A percentile compares a stretch with the other conserved stretches of the same genome.
These are phyloP conservation scores for Aspergillus panamensis DNA, from an alignment of 495 filamentous ascomycete genomes.

Conservation along the genomic window DNA sequence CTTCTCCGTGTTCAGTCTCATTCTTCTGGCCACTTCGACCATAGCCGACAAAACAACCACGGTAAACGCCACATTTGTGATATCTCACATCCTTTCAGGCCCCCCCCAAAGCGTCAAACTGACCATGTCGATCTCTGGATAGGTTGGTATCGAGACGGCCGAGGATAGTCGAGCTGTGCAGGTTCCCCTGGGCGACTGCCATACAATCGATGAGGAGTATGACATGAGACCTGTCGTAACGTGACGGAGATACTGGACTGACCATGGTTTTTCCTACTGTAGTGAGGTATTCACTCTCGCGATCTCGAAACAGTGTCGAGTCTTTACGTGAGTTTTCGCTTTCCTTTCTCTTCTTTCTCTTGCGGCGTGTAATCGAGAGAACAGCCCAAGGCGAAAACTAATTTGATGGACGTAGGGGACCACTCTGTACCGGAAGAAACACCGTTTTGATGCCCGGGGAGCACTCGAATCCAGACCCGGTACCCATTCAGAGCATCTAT, in stretches of 20 bases:
- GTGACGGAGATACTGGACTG: background rate
- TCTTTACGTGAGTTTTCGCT: slow-evolving; percentile 12
- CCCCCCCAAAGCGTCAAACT: background rate
- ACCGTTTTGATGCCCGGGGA: slow-evolving; percentile 41
- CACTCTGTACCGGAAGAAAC: slow-evolving; percentile 8
- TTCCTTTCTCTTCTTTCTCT: background rate
- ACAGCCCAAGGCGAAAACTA: background rate
- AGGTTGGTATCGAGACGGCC: slow-evolving; percentile 17
- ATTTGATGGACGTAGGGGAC: slow-evolving; percentile 3
- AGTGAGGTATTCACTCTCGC: slow-evolving; percentile 12
- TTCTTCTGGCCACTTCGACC: background rate
- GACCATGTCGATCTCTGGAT: background rate
- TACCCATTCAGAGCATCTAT: slow-evolving; percentile 9
- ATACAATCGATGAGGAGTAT: slow-evolving; percentile 14
- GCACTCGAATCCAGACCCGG: slow-evolving; percentile 4
- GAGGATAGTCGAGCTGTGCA: slow-evolving; percentile 9
- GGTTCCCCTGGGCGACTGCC: slow-evolving; percentile 11
- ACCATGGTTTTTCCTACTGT: background rate
- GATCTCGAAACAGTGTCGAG: slow-evolving; percentile 10
- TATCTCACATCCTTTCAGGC: background rate
- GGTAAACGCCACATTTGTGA: background rate
- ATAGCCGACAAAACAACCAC: background rate
- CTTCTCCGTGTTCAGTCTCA: background rate
- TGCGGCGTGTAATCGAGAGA: too few species aligned
- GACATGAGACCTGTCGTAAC: background rate